Base-by-base conservation (phyloP, 441 rosid genomes). In the Bocquillonia castaneifolia region DNA sequence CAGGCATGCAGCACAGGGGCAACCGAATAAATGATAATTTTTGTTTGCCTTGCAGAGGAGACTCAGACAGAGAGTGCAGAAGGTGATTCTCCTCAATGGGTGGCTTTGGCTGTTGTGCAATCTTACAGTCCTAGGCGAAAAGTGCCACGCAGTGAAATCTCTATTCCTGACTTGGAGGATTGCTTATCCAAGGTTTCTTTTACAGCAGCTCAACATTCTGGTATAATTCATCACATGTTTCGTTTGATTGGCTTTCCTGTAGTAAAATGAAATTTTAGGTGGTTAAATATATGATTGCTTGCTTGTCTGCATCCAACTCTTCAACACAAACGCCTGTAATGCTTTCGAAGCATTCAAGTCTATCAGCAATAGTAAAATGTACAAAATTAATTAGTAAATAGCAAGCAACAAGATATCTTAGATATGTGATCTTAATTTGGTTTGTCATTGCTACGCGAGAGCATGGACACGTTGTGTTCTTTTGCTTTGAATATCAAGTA, bases 31-130 rank as follows among this genome's bases (percentile, higher is more conserved):
- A 28, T 62, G 12, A 7, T 62, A 42, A 63, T 40, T 10, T 23
- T 39, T 53, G 44, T 10, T 34, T 73, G 59, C 65, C 45, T 36
- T 48, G 66, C 79, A 83, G 91, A 82, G 73, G 69, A 78, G 34
- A 39, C 62, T 50, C 82, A 70, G 36, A 76, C 77, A 70, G 80
- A 76, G 56, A 77, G 64, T 57, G 55, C 25, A 32, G 69, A 73
- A 72, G 79, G 65, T 58, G 68, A 61, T 54, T 37, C 69, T 56
- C 72, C 81, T 45, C 76, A 36, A 59, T 87, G 94, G 96, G 92
- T 87, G 59, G 96, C 86, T 75, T 81, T 93, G 69, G 96, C 88
- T 74, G 90, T 89, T 71, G 84, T 88, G 48, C 98, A 93, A 69
- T 85, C 96, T 8, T 87, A 86, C 64, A 86, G 82, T 75, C 83